Percentiles rank a stretch among this genome's conserved stretches.
phyloP scores from a whole-genome alignment of 352 stramenopile species.

The Globisporangium lucens region DNA sequence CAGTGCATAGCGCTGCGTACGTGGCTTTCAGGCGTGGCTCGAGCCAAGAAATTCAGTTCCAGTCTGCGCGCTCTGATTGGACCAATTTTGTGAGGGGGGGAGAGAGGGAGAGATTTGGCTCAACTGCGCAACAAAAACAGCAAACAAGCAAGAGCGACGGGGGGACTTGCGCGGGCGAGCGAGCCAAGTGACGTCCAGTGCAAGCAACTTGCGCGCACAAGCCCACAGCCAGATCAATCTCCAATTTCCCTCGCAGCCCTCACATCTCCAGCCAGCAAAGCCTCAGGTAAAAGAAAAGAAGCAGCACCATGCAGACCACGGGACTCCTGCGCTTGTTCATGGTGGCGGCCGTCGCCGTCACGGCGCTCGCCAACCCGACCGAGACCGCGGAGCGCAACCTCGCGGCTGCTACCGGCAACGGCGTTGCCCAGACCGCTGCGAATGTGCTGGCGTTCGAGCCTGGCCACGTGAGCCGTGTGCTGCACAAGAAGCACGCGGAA shows the following conservation, averaged over 20 bases:
- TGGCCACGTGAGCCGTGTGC: constrained; percentile 28
- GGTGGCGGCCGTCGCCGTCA: constrained; percentile 44
- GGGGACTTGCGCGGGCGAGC: constrained; percentile 2
- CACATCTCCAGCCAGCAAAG: constrained; percentile 18
- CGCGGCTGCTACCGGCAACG: constrained; percentile 5
- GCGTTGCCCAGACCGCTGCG: constrained; percentile 17
- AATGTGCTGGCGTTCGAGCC: constrained; percentile 20
- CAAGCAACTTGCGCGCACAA: constrained; percentile 1
- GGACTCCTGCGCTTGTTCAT: constrained; percentile 49
- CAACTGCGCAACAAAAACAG: background rate
- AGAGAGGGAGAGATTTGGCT: constrained; percentile 14
- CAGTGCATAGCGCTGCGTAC: background rate
- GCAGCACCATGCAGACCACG: constrained; percentile 51
- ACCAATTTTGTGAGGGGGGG: background rate
- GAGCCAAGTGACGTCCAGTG: constrained; percentile 19
- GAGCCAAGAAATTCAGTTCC: constrained; percentile 21
- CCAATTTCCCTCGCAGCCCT: constrained; percentile 36
- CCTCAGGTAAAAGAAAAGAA: constrained; percentile 4
- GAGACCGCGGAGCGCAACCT: constrained; percentile 18
- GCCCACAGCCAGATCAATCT: constrained; percentile 31
- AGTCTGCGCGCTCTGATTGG: constrained; percentile 12
- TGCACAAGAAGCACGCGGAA: constrained; percentile 24
- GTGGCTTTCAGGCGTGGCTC: constrained; percentile 3
- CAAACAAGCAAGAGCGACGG: constrained; percentile 4
- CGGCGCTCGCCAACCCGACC: constrained; percentile 31